Evolutionary conservation across 73 alveolate species (phyloP).

Genomic region (Tetrahymena elliotti): DNA sequence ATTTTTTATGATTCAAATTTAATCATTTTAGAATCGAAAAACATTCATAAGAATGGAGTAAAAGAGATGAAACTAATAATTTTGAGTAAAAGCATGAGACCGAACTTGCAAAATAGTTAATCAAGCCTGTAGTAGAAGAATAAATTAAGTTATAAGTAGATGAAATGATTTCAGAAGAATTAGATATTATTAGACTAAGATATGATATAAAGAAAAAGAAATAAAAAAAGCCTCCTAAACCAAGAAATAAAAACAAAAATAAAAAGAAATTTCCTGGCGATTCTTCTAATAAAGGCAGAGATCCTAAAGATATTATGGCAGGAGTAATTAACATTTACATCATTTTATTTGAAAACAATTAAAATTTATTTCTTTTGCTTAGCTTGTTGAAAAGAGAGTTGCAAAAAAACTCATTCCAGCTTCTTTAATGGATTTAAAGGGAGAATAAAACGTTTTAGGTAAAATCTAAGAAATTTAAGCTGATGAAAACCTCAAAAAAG

Average conservation of each 20-base stretch:
- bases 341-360: not conserved
- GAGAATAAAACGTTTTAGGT: constrained; percentile 70
- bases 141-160: constrained; percentile 62
- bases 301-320: constrained; percentile 54
- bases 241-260: constrained; percentile 29
- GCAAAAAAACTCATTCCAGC: constrained; percentile 58
- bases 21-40: constrained; percentile 37
- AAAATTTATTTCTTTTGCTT: not conserved
- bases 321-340: constrained; percentile 8
- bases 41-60: constrained; percentile 65
- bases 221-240: constrained; percentile 51
- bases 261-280: constrained; percentile 45
- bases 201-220: constrained; percentile 31
- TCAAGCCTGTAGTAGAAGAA: constrained; percentile 65
- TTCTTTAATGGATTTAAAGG: constrained; percentile 53
- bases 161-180: constrained; percentile 65
- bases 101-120: constrained; percentile 61
- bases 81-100: constrained; percentile 53
- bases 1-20: not conserved
- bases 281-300: constrained; percentile 54
- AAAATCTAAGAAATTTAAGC: not conserved
- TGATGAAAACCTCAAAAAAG: not conserved
- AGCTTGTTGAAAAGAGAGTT: constrained; percentile 53
- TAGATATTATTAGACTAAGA: constrained; percentile 54
- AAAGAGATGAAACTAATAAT: constrained; percentile 64